Base-by-base conservation (phyloP, 352 stramenopile species). In the Thalassiosira gravida region DNA sequence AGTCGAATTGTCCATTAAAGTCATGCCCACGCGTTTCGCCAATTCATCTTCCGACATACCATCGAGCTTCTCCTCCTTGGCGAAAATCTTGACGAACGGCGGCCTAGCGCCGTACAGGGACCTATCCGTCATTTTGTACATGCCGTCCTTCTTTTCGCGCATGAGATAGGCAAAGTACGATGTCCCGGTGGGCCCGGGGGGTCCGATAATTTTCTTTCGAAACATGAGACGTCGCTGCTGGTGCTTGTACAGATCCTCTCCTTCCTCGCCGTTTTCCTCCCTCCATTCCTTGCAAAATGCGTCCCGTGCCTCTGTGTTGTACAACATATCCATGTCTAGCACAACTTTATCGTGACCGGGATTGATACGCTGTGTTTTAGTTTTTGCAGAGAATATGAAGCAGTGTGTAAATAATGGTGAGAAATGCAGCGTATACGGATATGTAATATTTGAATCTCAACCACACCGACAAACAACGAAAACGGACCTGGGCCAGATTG, bases 281-380 rank as follows among this genome's bases (percentile, higher is more conserved):
- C 70, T 86, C 82, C 82, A 89, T 47, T 87, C 67, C n/a, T 81
- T 72, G 57, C 82, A 89, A 67, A 83, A 89, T 18, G 37, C 56
- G 73, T 89, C 70, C 18, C 82, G 72, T 14, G 39, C 50, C 46
- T 82, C 61, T 2, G 82, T 87, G 53, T 89, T 67, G 62, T 82
- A 89, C 0, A 89, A 35, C 71, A 89, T 89, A 53, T 89, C 82
- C 66, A 89, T 85, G 53, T 89, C 82, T 47, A 83, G 70, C 24
- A 69, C 44, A n/a, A 69, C 61, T 69, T 73, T 73, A 20, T 73
- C 71, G 32, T 80, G 71, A 57, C 71, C 71, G 49, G 71, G 67
- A 62, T 83, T 78, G 57, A 86, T 80, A 22, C 71, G 29, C 57
- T 89, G 55, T 64, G 18, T 27, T 32, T 20, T 47, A 37, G 65